Base-by-base conservation (phyloP, 1,139 yeast species). In the Zygosaccharomyces sapae region DNA sequence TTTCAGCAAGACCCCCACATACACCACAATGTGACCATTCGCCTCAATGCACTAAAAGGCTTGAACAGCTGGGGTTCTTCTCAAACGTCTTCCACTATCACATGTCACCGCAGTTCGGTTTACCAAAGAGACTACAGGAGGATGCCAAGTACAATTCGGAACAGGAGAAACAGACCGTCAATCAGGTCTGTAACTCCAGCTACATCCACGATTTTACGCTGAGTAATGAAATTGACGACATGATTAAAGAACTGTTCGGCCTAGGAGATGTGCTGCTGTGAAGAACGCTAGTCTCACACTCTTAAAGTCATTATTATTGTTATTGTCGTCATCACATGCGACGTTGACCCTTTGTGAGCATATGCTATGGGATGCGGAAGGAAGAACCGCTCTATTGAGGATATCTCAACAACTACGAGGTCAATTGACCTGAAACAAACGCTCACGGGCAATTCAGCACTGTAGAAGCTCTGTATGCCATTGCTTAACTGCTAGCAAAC, bases 151-250 rank as follows among this genome's bases (percentile, higher is more conserved):
- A 45, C 35, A 59, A 58, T 37, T 35, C 20, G 10, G 62, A 58
- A 30, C 55, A 54, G 43, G 62, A 56, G 33, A 50, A 55, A 12
- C 59, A 54, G 44, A 43, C 51, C 16, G 33, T 57, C 35, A 55
- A 56, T 33, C 62, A 58, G 45, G 57, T 55, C 18, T 54, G 52
- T 41, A 62, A 57, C 27, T 53, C 56, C 24, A 52, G 53, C 38
- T 58, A 63, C 49, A 58, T 56, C 1, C 64, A 64, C 45, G 69
- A 66, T 45, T 64, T 66, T 41, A 60, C 69, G 3, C 52, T 66
- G 30, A 61, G 65, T 42, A 62, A 65, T 41, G 69, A 66, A 48
- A 65, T 66, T 37, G 69, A 66, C 39, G 68, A 61, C 34, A 49
- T 65, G 35, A 66, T 66, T 43, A 62, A 58, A 38, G 65, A 63